Evolutionary conservation across 495 filamentous ascomycete species (phyloP), one percentile per base, ranked within the genome.

Genomic region (Penicillium maclennaniae): DNA sequence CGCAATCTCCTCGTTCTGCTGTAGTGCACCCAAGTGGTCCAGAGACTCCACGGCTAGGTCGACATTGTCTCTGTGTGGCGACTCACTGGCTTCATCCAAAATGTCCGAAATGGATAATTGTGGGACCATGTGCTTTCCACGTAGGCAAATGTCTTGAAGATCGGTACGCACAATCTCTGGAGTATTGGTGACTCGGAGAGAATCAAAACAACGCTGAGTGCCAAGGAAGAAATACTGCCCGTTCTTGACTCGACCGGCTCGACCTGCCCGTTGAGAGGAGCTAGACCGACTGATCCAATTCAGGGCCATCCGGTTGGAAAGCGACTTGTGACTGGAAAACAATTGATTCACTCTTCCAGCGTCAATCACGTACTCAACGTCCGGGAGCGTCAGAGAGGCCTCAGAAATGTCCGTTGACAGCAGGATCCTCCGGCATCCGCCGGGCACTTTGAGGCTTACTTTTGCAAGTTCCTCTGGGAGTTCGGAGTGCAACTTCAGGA

Each of bases 371-470:
- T 74, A 78, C 49, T 73, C 70, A 25, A 85, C 79, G 51, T 84
- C 82, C 9, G 81, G 76, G 37, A 85, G 77, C 3, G 82, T 85
- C 26, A 85, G 59, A 5, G 81, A 83, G 0, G 82, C 83, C 57
- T 85, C 82, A 3, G 81, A 80, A 46, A 85, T 78, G 55, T 85
- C 82, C 0, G 82, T 85, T 10, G 81, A 69, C 10, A 85, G 64
- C 38, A 85, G 77, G 25, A 85, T 71, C 53, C 82, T 77, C 37
- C 82, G 70, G 39, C 78, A 79, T 17, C 78, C 80, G 42, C 56
- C 26, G 15, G 77, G 76, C 8, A 75, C 61, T 6, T 71, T 59
- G 3, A 67, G 63, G 53, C 78, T 74, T 20, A 82, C 67, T 16
- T 79, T 73, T 4, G 62, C 66, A 49, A 82, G 76, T 20, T 63